Evolutionary conservation across 768 basidiomycete genomes (phyloP).

Genomic region (Boletus bicolor): DNA sequence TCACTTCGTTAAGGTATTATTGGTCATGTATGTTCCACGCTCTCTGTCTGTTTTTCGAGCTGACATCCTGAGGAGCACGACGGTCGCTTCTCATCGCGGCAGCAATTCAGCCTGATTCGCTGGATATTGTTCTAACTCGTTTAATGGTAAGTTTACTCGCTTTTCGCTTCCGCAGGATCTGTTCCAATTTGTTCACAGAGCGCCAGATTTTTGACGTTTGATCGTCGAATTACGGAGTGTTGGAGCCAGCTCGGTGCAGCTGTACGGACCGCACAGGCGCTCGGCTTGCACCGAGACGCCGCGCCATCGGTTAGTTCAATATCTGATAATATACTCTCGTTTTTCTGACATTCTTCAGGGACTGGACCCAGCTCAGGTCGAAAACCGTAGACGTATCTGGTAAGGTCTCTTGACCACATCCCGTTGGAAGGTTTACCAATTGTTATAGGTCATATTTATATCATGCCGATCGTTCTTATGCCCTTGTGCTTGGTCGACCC

Average conservation of each 20-base stretch:
- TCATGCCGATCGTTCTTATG: conserved; percentile 91
- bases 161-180: neutral
- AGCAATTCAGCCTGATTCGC: conserved; percentile 87
- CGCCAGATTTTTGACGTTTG: conserved; percentile 67
- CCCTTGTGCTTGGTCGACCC: conserved; percentile 86
- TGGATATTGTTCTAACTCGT: conserved; percentile 91
- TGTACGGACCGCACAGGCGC: conserved; percentile 88
- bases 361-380: conserved; percentile 71
- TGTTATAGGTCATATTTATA: conserved; percentile 76
- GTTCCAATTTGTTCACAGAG: conserved; percentile 40
- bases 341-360: conserved; percentile 41
- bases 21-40: conserved; percentile 77
- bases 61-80: conserved; percentile 53
- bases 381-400: conserved; percentile 92
- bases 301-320: conserved; percentile 63
- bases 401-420: conserved; percentile 26
- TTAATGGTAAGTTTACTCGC: conserved; percentile 50
- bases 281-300: conserved; percentile 85
- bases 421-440: conserved; percentile 3
- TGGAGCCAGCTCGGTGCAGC: conserved; percentile 96
- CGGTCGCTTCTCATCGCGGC: conserved; percentile 87
- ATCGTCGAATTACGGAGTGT: conserved; percentile 88
- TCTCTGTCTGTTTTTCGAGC: conserved; percentile 7
- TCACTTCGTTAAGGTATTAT: conserved; percentile 87
- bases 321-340: neutral